phyloP scores from a whole-genome alignment of 768 basidiomycete species.

The Clathrus columnatus region DNA sequence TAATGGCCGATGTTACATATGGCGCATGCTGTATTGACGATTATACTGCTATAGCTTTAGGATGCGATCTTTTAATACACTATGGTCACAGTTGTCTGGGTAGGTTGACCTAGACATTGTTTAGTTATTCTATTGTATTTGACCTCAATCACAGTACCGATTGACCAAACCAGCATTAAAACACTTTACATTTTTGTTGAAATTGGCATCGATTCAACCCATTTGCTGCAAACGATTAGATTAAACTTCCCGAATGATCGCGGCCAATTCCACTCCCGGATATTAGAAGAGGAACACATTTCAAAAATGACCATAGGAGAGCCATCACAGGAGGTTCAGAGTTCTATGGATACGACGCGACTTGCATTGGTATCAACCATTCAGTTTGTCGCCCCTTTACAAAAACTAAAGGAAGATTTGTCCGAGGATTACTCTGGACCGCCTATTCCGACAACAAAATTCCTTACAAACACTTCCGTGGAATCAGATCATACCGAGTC shows the following conservation, averaged over 20 bases:
- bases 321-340: conserved; percentile 2
- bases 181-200: conserved; percentile 98
- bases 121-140: not conserved
- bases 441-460: not conserved
- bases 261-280: conserved; percentile 48
- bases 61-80: conserved; percentile 96
- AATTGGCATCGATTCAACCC: conserved; percentile 81
- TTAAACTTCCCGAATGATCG: conserved; percentile 82
- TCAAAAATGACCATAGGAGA: conserved; percentile 58
- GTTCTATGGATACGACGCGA: conserved; percentile 38
- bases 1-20: conserved; percentile 98
- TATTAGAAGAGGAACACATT: conserved; percentile 42
- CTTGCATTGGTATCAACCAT: conserved; percentile 94
- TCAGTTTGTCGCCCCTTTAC: conserved; percentile 91
- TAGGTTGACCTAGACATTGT: conserved; percentile 27
- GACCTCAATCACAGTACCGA: conserved; percentile 61
- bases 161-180: conserved; percentile 87
- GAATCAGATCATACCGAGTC: conserved; percentile 15
- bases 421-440: conserved; percentile 29
- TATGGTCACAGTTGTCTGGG: conserved; percentile 98
- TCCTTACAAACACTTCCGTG: not conserved
- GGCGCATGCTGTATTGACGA: conserved; percentile 99
- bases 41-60: conserved; percentile 89
- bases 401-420: conserved; percentile 76
- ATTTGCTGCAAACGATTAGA: conserved; percentile 77